phyloP scores from a whole-genome alignment of 495 filamentous ascomycete species.

The Lophiostoma macrostomum region DNA sequence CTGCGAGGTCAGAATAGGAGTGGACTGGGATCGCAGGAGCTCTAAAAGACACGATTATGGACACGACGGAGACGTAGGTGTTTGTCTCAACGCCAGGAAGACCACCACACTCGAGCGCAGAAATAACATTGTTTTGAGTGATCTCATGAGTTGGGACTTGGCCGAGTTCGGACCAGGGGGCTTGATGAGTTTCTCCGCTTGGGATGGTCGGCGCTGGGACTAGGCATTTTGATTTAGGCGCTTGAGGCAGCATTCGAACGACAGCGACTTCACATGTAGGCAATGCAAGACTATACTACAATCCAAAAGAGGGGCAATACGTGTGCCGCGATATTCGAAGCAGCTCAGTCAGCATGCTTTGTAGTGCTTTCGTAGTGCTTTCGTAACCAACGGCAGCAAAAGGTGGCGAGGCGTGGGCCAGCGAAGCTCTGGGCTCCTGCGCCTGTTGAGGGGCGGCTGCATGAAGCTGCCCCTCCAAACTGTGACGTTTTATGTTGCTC shows the following conservation, averaged over 20 bases:
- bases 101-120: too few species aligned
- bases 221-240: conserved; percentile 29
- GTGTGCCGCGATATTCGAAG: not conserved
- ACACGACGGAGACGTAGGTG: too few species aligned
- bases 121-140: too few species aligned
- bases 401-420: conserved; percentile 1
- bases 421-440: not conserved
- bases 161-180: too few species aligned
- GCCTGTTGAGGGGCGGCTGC: not conserved
- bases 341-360: conserved; percentile 17
- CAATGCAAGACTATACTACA: conserved; percentile 20
- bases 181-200: conserved; percentile 2
- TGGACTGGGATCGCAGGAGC: too few species aligned
- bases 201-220: conserved; percentile 8
- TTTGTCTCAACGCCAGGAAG: too few species aligned
- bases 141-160: too few species aligned
- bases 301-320: conserved; percentile 1
- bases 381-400: conserved; percentile 10
- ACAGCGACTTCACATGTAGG: conserved; percentile 8
- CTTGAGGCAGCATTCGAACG: conserved; percentile 32
- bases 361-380: too few species aligned
- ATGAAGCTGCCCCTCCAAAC: conserved; percentile 11
- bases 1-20: not conserved
- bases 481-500: conserved; percentile 12
- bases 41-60: too few species aligned